Base-by-base conservation (phyloP, 2,329 filamentous ascomycete genomes). In the Colletotrichum incanum region DNA sequence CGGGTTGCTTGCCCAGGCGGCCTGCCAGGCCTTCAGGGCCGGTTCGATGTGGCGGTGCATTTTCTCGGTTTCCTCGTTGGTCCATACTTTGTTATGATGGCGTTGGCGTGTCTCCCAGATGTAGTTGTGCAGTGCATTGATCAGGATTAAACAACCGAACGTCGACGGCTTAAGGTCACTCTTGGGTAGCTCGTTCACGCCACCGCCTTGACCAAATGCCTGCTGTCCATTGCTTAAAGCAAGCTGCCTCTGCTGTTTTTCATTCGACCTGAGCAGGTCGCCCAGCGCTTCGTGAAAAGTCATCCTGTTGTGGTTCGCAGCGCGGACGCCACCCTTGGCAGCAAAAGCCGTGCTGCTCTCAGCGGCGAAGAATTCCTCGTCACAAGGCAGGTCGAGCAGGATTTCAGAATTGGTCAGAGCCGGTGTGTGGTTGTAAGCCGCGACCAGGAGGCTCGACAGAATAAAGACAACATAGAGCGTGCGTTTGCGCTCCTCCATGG, bases 31-130 rank as follows among this genome's bases (percentile, higher is more conserved):
- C 80, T 95, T 93, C 73, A 99, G 85, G 2, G 96, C 96, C 14
- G 96, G 96, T 80, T 98, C 95, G 70, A 98, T 97, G 78, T 98
- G 95, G 1, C 93, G 90, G 80, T 98, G 95, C 95, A 98, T 97
- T 75, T 95, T 94, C 76, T 98, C 95, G 0, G 94, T 97, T 82
- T 98, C 96, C 75, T 96, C 93, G 43, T 92, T 91, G 2, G 95
- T 97, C 96, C 96, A 98, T 60, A 94, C 87, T 74, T 94, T 92
- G 76, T 93, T 95, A 76, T 95, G 92, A 76, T 98, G 95, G 64
- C 95, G 88, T 82, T 98, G 95, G 31, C 96, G 89, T 0, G 95
- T 98, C 82, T 98, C 96, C 96, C 96, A 98, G 55, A 98, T 98
- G 81, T 98, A 98, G 77, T 98, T 98, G 83, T 98, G 96, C 31